A percentile compares a stretch with the other conserved stretches of the same genome.
Conservation (phyloP, 352 stramenopile genomes). For the Phytophthora boehmeriae region DNA sequence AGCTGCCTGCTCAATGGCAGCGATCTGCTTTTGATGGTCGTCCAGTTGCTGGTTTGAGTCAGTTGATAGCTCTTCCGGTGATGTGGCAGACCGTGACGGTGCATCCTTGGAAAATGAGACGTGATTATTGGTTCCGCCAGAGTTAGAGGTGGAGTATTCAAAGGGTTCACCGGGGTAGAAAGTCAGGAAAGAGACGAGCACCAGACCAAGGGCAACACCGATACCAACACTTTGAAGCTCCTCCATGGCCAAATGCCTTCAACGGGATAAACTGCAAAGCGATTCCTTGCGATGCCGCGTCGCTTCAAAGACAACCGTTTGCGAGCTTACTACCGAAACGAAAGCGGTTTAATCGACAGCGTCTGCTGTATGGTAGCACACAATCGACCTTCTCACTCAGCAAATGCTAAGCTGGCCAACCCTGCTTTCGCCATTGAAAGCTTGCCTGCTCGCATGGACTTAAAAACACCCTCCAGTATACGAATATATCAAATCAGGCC, state of each 20-base stretch:
- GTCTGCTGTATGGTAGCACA: too few relatives aligned
- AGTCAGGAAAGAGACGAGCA: slow-evolving; percentile 47
- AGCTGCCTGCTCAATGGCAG: slow-evolving; percentile 36
- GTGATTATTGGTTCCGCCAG: neutral
- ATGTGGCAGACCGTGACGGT: neutral
- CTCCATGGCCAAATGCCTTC: slow-evolving; percentile 37
- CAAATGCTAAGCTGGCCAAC: slow-evolving; percentile 66
- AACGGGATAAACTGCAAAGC: too few relatives aligned
- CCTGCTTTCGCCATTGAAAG: too few relatives aligned
- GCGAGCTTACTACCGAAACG: too few relatives aligned
- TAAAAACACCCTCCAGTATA: too few relatives aligned
- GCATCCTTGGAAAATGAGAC: neutral
- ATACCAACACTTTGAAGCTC: slow-evolving; percentile 48
- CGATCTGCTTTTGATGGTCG: slow-evolving; percentile 18
- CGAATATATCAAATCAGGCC: too few relatives aligned
- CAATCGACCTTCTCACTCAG: neutral
- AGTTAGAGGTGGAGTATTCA: slow-evolving; percentile 43
- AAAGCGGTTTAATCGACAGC: too few relatives aligned
- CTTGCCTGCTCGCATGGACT: too few relatives aligned
- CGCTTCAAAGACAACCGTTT: slow-evolving; percentile 6
- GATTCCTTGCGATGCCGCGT: neutral
- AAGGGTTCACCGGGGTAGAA: slow-evolving; percentile 68
- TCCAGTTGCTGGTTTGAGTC: neutral
- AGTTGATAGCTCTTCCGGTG: neutral
- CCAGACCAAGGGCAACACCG: slow-evolving; percentile 46